Percentiles rank a stretch among this genome's conserved stretches.
Evolutionary conservation across 1,139 yeast genomes (phyloP).

Genomic region (Candida glucosophila): DNA sequence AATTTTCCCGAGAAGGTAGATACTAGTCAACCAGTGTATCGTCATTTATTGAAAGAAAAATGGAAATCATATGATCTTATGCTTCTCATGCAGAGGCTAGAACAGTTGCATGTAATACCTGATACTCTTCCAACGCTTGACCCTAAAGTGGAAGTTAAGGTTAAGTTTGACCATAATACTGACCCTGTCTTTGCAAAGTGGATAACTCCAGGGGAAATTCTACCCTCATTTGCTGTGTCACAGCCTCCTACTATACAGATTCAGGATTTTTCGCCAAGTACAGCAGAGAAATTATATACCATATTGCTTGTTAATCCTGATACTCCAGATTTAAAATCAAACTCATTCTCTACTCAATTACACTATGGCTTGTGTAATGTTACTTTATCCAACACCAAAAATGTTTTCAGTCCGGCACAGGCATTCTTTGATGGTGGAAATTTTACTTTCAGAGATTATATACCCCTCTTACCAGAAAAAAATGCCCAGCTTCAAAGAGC

Average conservation of each 20-base stretch:
- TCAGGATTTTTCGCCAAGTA: slow-evolving; percentile 55
- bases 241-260: slow-evolving; percentile 70
- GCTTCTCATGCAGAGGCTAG: slow-evolving; percentile 82
- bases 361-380: slow-evolving; percentile 77
- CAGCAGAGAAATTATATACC: slow-evolving; percentile 49
- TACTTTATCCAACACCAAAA: slow-evolving; percentile 49
- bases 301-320: slow-evolving; percentile 86
- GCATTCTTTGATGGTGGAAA: slow-evolving; percentile 29
- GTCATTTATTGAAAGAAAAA: slow-evolving; percentile 54
- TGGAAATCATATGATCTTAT: slow-evolving; percentile 68
- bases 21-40: slow-evolving; percentile 68
- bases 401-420: slow-evolving; percentile 47
- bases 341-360: slow-evolving; percentile 63
- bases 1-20: slow-evolving; percentile 44
- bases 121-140: slow-evolving; percentile 86
- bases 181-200: slow-evolving; percentile 43
- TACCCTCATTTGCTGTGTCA: slow-evolving; percentile 66
- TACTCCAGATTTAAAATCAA: slow-evolving; percentile 65
- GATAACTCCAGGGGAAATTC: slow-evolving; percentile 70
- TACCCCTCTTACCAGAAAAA: slow-evolving; percentile 86
- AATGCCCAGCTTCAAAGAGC: slow-evolving; percentile 78
- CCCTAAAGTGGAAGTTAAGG: slow-evolving; percentile 70
- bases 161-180: slow-evolving; percentile 67
- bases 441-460: slow-evolving; percentile 48
- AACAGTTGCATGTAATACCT: slow-evolving; percentile 78